Base-by-base conservation (phyloP, 768 basidiomycete genomes). In the Rhizopogon roseolus region DNA sequence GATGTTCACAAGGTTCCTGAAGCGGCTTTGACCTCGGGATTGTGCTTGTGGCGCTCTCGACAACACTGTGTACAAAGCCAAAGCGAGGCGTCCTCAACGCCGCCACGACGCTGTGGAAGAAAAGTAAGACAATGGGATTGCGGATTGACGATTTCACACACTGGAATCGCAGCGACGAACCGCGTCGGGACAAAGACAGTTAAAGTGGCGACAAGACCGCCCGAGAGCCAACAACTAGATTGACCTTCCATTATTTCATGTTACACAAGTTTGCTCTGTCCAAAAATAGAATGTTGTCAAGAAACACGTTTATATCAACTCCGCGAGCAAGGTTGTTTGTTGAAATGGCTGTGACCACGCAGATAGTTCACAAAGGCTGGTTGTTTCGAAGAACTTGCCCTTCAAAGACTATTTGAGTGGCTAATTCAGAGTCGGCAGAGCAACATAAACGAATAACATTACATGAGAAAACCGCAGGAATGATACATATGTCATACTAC, bases 11-110 rank as follows among this genome's bases (percentile, higher is more conserved):
- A 49, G 16, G 13, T 42, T 43, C 38, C 42, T 40, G 46, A 53
- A 52, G 27, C 16, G 38, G 61, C 42, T 60, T 65, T 63, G 68
- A 49, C 57, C 45, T 39, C 40, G 28, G 22, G 57, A 28, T 56
- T 19, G 34, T 42, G 40, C 27, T 55, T 50, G 52, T 48, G 29
- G 17, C 43, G 46, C 44, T 37, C 46, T 27, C 42, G 43, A 69
- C 57, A 62, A 11, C 43, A 49, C 45, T 29, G 34, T 28, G 44
- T 40, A 66, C 59, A 67, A 67, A 69, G 61, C 48, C 58, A 69
- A 66, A 69, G 62, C 48, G 32, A 25, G 52, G 41, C 41, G 46
- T 27, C 39, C 32, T 36, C 50, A 57, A 50, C 50, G 53, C 49
- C 50, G 34, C 61, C 48, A 56, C 56, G 51, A 27, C 59, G 56